Conservation (phyloP, 257 asterid genomes). For the Solanum acaule region DNA sequence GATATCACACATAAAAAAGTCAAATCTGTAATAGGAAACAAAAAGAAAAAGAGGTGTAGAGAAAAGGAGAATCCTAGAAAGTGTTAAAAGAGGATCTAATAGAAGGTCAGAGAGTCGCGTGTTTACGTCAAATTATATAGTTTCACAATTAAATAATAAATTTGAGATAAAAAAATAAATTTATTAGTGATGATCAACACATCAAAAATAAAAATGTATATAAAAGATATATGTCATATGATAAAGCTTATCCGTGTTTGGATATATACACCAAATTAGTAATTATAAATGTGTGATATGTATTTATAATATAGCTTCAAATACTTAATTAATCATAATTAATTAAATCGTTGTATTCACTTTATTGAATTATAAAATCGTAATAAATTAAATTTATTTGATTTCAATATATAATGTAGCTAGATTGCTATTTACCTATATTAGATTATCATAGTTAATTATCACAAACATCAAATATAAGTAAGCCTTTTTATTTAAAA, state of each 20-base stretch:
- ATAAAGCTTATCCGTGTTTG: too few species aligned
- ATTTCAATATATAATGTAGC: too few species aligned
- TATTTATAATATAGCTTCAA: neutral
- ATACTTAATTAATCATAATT: too few species aligned
- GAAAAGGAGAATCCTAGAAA: constrained; percentile 8
- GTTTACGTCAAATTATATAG: neutral
- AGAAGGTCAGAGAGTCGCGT: neutral
- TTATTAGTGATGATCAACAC: neutral
- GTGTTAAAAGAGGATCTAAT: neutral
- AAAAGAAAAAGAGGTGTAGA: neutral
- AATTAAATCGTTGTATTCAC: too few species aligned
- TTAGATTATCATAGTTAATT: too few species aligned
- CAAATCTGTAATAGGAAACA: constrained; percentile 9
- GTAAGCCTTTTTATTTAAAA: too few species aligned
- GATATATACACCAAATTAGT: too few species aligned
- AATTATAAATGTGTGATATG: neutral
- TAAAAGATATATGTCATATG: neutral
- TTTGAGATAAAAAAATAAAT: neutral
- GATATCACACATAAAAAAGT: constrained; percentile 17
- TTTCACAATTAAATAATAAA: neutral
- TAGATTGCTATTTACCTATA: too few species aligned
- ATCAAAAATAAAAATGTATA: neutral
- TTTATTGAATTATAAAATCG: too few species aligned
- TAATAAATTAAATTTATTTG: too few species aligned
- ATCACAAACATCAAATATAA: too few species aligned